Base-by-base conservation (phyloP, 2,329 filamentous ascomycete species). In the Mycosphaerella arachidis region DNA sequence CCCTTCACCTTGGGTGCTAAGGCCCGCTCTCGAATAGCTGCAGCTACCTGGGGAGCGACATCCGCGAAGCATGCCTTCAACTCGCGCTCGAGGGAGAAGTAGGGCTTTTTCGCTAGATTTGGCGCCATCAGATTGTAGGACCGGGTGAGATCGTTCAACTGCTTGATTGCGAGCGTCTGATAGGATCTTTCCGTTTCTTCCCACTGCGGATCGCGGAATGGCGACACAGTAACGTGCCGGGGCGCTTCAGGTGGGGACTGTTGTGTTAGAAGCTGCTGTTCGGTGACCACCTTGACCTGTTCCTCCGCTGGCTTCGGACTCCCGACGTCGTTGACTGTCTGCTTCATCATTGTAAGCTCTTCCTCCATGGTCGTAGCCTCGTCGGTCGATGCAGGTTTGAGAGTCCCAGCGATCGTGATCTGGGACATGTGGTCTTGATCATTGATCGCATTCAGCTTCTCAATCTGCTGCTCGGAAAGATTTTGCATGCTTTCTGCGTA, bases 91-190 rank as follows among this genome's bases (percentile, higher is more conserved):
- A 97, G 84, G 1, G 82, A 87, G 71, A 91, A 92, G 74, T 97
- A 97, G 0, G 93, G 91, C 74, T 96, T 96, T 76, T 94, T 95
- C 2, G 93, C 92, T 1, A 96, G 81, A 57, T 91, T 88, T 0
- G 94, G 94, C 0, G 94, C 93, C 86, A 96, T 93, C 3, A 97
- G 84, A 69, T 97, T 97, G 79, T 99, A 99, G 13, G 90, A 90
- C 29, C 94, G 85, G 7, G 91, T 88, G 53, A 95, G 81, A 31
- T 77, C 75, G 75, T 97, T 97, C 58, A 97, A 84, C 58, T 90
- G 86, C 51, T 84, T 82, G 65, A 99, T 83, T 5, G 90, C 85
- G 5, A 94, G 82, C 43, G 83, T 84, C 72, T 92, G 86, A 76
- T 96, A 97, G 6, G 86, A 80, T 3, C 78, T 76, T 74, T 97